These are phyloP conservation scores for Lasiodiplodia gonubiensis DNA, from an alignment of 2,329 filamentous ascomycete genomes.

Conservation along the genomic window DNA sequence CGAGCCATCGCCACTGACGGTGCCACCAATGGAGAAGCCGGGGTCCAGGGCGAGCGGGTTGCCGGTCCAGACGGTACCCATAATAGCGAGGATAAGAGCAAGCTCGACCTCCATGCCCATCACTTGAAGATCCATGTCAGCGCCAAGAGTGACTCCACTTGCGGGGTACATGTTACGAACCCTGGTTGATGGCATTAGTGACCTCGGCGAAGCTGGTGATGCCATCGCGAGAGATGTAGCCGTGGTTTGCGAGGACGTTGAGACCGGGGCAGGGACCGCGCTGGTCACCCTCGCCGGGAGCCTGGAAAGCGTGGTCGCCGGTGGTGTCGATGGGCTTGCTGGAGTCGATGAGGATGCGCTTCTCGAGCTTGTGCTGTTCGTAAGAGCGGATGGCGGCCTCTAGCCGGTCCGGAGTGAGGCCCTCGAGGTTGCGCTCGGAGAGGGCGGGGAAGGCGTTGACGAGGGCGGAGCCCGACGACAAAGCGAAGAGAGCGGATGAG, in stretches of 20 bases:
- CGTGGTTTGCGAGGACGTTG: constrained; percentile 45
- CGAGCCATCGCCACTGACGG: constrained; percentile 36
- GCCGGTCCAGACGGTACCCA: constrained; percentile 43
- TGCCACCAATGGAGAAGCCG: constrained; percentile 39
- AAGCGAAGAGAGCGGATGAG: constrained; percentile 28
- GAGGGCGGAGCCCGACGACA: constrained; percentile 28
- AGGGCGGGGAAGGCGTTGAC: constrained; percentile 33
- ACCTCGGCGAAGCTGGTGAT: constrained; percentile 26
- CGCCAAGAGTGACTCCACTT: not conserved
- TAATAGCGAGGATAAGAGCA: constrained; percentile 43
- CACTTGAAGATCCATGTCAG: constrained; percentile 23
- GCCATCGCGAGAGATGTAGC: constrained; percentile 38
- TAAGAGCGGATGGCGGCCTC: constrained; percentile 31
- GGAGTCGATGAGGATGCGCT: constrained; percentile 27
- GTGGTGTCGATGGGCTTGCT: constrained; percentile 22
- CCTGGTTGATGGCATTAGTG: constrained; percentile 18
- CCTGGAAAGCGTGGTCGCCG: constrained; percentile 27
- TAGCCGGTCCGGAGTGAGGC: constrained; percentile 31
- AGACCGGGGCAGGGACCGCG: constrained; percentile 43
- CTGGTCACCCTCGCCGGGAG: constrained; percentile 29
- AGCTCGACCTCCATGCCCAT: constrained; percentile 38
- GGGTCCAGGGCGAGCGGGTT: constrained; percentile 57
- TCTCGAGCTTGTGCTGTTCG: constrained; percentile 31
- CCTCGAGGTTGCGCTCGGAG: constrained; percentile 21
- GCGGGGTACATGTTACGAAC: not conserved